phyloP scores from a whole-genome alignment of 768 basidiomycete species.

The Suillus hirtellus region DNA sequence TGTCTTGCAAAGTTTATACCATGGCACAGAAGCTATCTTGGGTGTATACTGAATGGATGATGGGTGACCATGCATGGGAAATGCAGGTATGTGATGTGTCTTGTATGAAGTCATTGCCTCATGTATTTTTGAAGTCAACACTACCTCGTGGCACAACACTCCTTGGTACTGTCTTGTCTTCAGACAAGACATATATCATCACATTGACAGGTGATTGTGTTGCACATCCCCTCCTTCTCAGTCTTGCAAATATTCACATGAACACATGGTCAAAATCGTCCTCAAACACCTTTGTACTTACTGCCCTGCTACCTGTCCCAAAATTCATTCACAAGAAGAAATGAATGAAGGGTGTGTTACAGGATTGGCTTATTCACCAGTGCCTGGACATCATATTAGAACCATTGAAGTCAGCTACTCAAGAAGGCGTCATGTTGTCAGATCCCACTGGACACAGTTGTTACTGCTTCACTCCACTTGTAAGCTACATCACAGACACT shows the following conservation, averaged over 20 bases:
- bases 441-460: no score
- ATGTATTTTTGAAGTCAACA: constrained; percentile 10
- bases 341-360: constrained; percentile 19
- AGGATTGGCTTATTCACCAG: constrained; percentile 22
- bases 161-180: constrained; percentile 27
- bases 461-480: no score
- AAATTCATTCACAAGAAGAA: constrained; percentile 8
- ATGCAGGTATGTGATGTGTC: constrained; percentile 22
- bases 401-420: constrained; percentile 20
- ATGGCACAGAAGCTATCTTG: constrained; percentile 8
- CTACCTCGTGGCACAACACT: constrained; percentile 21
- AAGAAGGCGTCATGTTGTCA: no score
- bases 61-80: constrained; percentile 25
- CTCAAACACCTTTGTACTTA: constrained; percentile 26
- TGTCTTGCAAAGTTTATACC: constrained; percentile 17
- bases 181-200: constrained; percentile 37
- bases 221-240: constrained; percentile 33
- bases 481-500: no score
- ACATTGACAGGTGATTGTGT: constrained; percentile 27
- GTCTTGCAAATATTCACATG: constrained; percentile 32
- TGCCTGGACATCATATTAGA: constrained; percentile 19
- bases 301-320: constrained; percentile 28
- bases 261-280: constrained; percentile 28
- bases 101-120: background rate
- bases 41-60: constrained; percentile 27